Evolutionary conservation across 805 yeast species (phyloP).

Genomic region (Scheffersomyces spartinae): DNA sequence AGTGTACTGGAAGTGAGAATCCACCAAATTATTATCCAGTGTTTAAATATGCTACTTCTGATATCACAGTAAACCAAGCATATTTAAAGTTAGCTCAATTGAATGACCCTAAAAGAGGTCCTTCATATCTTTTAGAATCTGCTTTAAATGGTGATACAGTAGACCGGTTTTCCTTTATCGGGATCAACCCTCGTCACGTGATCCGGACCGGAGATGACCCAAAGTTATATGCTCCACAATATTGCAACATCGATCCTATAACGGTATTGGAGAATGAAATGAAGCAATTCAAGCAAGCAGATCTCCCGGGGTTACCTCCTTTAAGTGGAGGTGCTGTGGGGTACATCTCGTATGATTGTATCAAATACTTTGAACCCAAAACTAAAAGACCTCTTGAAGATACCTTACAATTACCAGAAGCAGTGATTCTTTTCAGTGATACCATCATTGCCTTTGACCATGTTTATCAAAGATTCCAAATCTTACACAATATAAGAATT

Average conservation of each 20-base stretch:
- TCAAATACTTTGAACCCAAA: slow-evolving; percentile 91
- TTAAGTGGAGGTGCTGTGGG: slow-evolving; percentile 96
- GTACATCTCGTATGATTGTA: slow-evolving; percentile 91
- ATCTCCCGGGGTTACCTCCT: slow-evolving; percentile 70
- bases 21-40: slow-evolving; percentile 71
- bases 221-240: slow-evolving; percentile 12
- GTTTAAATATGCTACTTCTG: slow-evolving; percentile 60
- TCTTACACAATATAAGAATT: slow-evolving; percentile 67
- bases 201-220: slow-evolving; percentile 71
- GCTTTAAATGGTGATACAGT: slow-evolving; percentile 83
- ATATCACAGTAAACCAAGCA: slow-evolving; percentile 82
- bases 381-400: slow-evolving; percentile 70
- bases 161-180: slow-evolving; percentile 86
- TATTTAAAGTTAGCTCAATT: slow-evolving; percentile 74
- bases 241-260: slow-evolving; percentile 67
- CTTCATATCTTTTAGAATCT: slow-evolving; percentile 78
- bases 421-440: slow-evolving; percentile 85
- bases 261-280: slow-evolving; percentile 64
- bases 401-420: slow-evolving; percentile 78
- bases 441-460: slow-evolving; percentile 86
- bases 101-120: slow-evolving; percentile 39
- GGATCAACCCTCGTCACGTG: slow-evolving; percentile 70
- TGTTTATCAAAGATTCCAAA: slow-evolving; percentile 86
- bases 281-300: slow-evolving; percentile 51
- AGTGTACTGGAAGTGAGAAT: no score